These are phyloP conservation scores for Fusarium metavorans DNA, from an alignment of 2,329 filamentous ascomycete genomes.

Conservation along the genomic window DNA sequence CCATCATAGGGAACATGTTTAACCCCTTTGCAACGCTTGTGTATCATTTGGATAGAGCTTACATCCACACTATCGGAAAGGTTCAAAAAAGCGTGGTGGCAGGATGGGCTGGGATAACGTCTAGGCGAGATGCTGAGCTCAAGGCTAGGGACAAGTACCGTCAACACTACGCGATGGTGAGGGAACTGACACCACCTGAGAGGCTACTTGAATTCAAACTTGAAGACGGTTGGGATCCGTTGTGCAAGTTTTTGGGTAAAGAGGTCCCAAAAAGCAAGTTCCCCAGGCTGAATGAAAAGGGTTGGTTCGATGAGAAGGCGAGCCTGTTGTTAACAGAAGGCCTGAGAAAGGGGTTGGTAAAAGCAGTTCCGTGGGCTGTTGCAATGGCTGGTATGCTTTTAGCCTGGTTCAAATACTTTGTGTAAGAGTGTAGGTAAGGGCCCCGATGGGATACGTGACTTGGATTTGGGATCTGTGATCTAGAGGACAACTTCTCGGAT, in stretches of 20 bases:
- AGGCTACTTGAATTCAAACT: slow-evolving; percentile 47
- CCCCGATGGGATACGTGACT: no score
- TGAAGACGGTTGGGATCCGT: slow-evolving; percentile 52
- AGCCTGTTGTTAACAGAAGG: neutral
- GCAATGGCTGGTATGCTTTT: neutral
- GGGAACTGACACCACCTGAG: neutral
- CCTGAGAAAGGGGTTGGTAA: neutral
- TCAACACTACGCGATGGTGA: slow-evolving; percentile 6
- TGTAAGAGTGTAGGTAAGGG: neutral
- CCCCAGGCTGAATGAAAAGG: slow-evolving; percentile 46
- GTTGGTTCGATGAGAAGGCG: slow-evolving; percentile 17
- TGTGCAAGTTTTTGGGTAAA: slow-evolving; percentile 53
- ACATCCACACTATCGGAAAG: slow-evolving; percentile 3
- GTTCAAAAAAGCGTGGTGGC: slow-evolving; percentile 2
- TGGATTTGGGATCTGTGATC: no score
- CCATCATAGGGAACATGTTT: slow-evolving; percentile 13
- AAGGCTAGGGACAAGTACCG: slow-evolving; percentile 13
- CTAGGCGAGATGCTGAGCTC: neutral
- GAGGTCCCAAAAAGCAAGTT: slow-evolving; percentile 44
- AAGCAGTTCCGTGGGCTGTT: neutral
- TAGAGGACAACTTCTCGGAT: no score
- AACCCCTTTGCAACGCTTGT: neutral
- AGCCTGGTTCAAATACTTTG: neutral
- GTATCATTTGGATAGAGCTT: slow-evolving; percentile 3
- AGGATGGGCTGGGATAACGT: slow-evolving; percentile 15